Percentiles rank a stretch among this genome's conserved stretches.
phyloP scores from a whole-genome alignment of 768 basidiomycete genomes.

The Russula griseocarnosa region DNA sequence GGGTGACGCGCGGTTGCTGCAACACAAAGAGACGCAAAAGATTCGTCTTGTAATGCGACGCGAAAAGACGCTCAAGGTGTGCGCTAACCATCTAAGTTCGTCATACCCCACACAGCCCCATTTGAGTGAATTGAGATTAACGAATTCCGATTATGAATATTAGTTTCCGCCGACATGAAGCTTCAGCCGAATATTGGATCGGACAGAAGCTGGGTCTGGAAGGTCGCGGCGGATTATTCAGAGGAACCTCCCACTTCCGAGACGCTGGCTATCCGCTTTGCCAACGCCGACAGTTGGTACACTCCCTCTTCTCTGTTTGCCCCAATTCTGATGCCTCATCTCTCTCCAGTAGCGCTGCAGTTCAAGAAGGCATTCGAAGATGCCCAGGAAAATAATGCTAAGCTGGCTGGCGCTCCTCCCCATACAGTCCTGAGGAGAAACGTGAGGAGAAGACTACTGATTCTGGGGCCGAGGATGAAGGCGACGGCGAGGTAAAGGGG shows the following conservation, averaged over 20 bases:
- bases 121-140: neutral
- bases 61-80: constrained; percentile 99
- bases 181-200: constrained; percentile 98
- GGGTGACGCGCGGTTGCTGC: constrained; percentile 88
- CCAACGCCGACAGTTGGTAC: constrained; percentile 86
- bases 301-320: neutral
- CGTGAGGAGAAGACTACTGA: constrained; percentile 33
- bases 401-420: constrained; percentile 32
- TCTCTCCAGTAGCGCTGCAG: constrained; percentile 61
- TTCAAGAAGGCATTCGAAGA: constrained; percentile 90
- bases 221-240: constrained; percentile 91
- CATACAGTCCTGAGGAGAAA: constrained; percentile 35
- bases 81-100: constrained; percentile 93
- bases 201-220: constrained; percentile 99
- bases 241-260: constrained; percentile 87
- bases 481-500: constrained; percentile 33
- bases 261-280: constrained; percentile 97
- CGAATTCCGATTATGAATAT: constrained; percentile 2
- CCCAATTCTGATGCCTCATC: neutral
- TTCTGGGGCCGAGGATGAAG: constrained; percentile 29
- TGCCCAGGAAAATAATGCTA: constrained; percentile 66
- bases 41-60: constrained; percentile 97
- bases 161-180: constrained; percentile 86
- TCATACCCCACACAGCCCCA: constrained; percentile 10
- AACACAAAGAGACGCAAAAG: constrained; percentile 87